These are phyloP conservation scores for Amniculicola lignicola DNA, from an alignment of 495 filamentous ascomycete species.

Conservation along the genomic window DNA sequence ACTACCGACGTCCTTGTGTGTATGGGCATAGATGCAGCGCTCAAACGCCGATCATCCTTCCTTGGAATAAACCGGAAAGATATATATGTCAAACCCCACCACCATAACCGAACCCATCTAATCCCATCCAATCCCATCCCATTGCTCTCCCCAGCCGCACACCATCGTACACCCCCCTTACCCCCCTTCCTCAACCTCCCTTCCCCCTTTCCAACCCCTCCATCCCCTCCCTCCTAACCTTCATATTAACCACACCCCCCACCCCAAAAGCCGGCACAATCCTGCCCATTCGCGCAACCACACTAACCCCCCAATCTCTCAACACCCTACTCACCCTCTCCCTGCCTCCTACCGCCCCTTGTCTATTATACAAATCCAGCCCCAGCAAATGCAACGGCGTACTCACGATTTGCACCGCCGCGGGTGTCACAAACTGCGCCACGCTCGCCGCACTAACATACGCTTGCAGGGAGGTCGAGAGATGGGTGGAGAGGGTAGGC, in stretches of 20 bases:
- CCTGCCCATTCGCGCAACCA: conserved; percentile 77
- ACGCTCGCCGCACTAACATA: conserved; percentile 56
- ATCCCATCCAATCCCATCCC: no score
- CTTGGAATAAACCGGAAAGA: no score
- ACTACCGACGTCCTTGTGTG: no score
- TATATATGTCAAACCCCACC: no score
- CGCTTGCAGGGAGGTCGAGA: conserved; percentile 47
- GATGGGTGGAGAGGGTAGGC: conserved; percentile 47
- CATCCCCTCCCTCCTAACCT: conserved; percentile 63
- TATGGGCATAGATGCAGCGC: no score
- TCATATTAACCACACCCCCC: conserved; percentile 82
- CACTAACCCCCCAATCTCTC: conserved; percentile 74
- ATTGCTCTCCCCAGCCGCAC: no score
- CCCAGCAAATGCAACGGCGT: conserved; percentile 89
- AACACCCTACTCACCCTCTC: conserved; percentile 63
- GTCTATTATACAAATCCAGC: conserved; percentile 83
- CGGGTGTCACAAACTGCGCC: conserved; percentile 80
- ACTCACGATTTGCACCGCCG: conserved; percentile 72
- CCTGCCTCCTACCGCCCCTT: conserved; percentile 46
- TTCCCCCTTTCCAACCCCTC: conserved; percentile 26
- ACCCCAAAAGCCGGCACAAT: conserved; percentile 94
- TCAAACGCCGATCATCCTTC: no score
- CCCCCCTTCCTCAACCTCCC: no score
- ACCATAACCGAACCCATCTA: no score
- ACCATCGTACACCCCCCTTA: no score